A percentile compares a stretch with the other conserved stretches of the same genome.
phyloP scores from a whole-genome alignment of 306 rosid genomes.

The Ziziphus jujuba region DNA sequence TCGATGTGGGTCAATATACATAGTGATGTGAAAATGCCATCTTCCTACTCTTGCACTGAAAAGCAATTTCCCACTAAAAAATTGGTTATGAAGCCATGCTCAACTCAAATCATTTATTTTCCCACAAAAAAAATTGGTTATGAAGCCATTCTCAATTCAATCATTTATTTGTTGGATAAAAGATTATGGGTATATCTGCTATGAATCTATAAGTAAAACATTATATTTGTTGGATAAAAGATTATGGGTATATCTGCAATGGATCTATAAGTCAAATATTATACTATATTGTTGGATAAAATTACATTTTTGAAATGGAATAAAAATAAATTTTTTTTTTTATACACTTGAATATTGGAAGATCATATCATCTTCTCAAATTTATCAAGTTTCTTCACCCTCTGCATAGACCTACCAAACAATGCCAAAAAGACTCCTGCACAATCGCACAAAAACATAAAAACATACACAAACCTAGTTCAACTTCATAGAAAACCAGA shows the following conservation, averaged over 20 bases:
- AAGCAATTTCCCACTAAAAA: too few relatives aligned
- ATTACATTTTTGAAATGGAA: neutral
- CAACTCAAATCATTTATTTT: too few relatives aligned
- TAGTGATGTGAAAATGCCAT: too few relatives aligned
- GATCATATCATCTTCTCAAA: slow-evolving; percentile 72
- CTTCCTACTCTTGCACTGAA: too few relatives aligned
- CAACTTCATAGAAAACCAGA: neutral
- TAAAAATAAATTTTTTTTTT: neutral
- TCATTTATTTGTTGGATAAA: too few relatives aligned
- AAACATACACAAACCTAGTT: neutral
- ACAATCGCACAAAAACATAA: slow-evolving; percentile 11
- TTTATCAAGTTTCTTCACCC: slow-evolving; percentile 73
- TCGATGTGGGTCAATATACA: too few relatives aligned
- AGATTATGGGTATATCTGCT: too few relatives aligned
- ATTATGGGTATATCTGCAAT: too few relatives aligned
- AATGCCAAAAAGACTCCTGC: slow-evolving; percentile 68
- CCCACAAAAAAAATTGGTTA: too few relatives aligned
- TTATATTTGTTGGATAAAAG: neutral
- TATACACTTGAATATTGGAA: neutral
- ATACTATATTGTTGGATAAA: neutral
- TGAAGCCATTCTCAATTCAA: too few relatives aligned
- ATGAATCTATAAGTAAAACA: slow-evolving; percentile 1
- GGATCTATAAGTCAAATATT: neutral
- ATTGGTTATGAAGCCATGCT: too few relatives aligned
- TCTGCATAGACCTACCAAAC: slow-evolving; percentile 65